These are phyloP conservation scores for Biscutella auriculata DNA, from an alignment of 441 rosid species.

Conservation along the genomic window DNA sequence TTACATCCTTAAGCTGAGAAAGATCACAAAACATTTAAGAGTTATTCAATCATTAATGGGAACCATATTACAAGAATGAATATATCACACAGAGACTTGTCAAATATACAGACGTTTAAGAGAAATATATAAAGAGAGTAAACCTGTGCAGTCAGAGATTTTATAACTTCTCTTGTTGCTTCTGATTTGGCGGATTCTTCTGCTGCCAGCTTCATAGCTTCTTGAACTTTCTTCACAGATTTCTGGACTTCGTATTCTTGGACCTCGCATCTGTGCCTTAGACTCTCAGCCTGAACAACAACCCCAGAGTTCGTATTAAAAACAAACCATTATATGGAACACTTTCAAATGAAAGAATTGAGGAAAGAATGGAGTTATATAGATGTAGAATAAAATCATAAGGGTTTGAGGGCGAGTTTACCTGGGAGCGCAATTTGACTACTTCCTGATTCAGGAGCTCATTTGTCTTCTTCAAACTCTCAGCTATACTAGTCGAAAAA, in stretches of 20 bases:
- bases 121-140: not conserved
- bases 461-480: conserved; percentile 91
- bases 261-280: conserved; percentile 63
- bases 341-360: not conserved
- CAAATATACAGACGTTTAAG: not conserved
- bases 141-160: conserved; percentile 90
- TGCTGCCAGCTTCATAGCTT: conserved; percentile 59
- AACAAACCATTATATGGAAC: not conserved
- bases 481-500: conserved; percentile 65
- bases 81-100: not conserved
- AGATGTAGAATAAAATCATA: not conserved
- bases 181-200: conserved; percentile 79
- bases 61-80: not conserved
- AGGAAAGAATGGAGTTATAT: not conserved
- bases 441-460: conserved; percentile 90
- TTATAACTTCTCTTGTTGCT: conserved; percentile 95
- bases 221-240: conserved; percentile 69
- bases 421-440: conserved; percentile 77
- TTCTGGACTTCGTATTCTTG: conserved; percentile 83
- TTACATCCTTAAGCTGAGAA: conserved; percentile 83
- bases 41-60: not conserved
- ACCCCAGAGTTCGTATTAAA: conserved; percentile 5
- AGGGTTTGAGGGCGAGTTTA: conserved; percentile 13
- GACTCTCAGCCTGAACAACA: conserved; percentile 59
- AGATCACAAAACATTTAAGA: not conserved